Evolutionary conservation across 805 yeast species (phyloP).

Genomic region (Schwanniomyces pseudopolymorphus): DNA sequence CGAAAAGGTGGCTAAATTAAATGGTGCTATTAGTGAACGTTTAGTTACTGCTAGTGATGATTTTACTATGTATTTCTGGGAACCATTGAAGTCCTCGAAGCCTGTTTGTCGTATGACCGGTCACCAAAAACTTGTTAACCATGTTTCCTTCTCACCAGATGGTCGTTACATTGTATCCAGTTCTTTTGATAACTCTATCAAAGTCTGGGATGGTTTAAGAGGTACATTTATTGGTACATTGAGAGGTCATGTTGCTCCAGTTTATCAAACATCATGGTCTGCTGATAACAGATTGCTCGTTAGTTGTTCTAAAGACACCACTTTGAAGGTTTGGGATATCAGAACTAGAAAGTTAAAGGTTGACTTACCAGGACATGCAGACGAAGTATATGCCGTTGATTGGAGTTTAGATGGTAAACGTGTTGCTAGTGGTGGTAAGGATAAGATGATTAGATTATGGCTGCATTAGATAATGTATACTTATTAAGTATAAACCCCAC

Average conservation of each 20-base stretch:
- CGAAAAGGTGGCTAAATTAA: constrained; percentile 60
- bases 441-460: constrained; percentile 92
- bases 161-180: constrained; percentile 89
- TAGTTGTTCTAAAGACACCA: constrained; percentile 93
- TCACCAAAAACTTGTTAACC: constrained; percentile 94
- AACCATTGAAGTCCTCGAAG: constrained; percentile 74
- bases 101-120: constrained; percentile 96
- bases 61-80: constrained; percentile 97
- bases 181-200: constrained; percentile 92
- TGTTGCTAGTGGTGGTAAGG: constrained; percentile 98
- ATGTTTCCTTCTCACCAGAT: constrained; percentile 94
- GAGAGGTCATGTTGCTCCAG: constrained; percentile 97
- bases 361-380: constrained; percentile 94
- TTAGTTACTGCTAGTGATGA: constrained; percentile 96
- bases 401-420: constrained; percentile 95
- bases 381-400: constrained; percentile 95
- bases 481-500: no score
- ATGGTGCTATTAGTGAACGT: constrained; percentile 62
- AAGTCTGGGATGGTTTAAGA: constrained; percentile 92
- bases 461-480: constrained; percentile 47
- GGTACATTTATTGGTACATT: constrained; percentile 89
- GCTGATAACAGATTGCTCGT: constrained; percentile 89
- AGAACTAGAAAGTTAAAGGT: constrained; percentile 78
- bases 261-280: constrained; percentile 97
- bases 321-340: constrained; percentile 95